Percentiles rank a stretch among this genome's conserved stretches.
phyloP scores from a whole-genome alignment of 2,329 filamentous ascomycete species.

The Diaporthe citri region DNA sequence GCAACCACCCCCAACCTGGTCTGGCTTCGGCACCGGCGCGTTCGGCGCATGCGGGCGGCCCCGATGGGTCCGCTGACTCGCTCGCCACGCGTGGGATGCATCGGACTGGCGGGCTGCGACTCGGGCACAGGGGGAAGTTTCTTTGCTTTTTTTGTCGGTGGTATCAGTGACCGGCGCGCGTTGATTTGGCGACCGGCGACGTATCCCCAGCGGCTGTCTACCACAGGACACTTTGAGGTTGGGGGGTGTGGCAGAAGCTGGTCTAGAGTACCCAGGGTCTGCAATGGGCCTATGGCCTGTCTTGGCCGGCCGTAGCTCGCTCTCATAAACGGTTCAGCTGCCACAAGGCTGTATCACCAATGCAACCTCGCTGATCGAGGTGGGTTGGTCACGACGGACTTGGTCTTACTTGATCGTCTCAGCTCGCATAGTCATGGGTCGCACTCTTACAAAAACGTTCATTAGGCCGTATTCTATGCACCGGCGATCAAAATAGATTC shows the following conservation, averaged over 20 bases:
- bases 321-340: neutral
- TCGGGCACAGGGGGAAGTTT: neutral
- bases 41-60: constrained; percentile 27
- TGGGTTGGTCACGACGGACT: neutral
- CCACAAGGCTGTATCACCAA: neutral
- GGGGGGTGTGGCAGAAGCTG: constrained; percentile 1
- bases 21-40: constrained; percentile 28
- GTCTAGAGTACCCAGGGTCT: neutral
- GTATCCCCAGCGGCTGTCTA: neutral
- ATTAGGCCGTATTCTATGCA: neutral
- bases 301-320: neutral
- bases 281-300: neutral
- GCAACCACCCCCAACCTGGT: neutral
- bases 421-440: constrained; percentile 10
- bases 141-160: neutral
- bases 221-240: neutral
- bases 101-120: neutral
- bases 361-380: neutral
- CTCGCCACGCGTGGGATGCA: constrained; percentile 26
- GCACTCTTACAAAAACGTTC: neutral
- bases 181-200: neutral
- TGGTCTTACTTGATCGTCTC: neutral
- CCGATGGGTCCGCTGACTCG: neutral
- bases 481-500: neutral
- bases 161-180: neutral